Conservation (phyloP, 257 asterid genomes). For the Solanum etuberosum region DNA sequence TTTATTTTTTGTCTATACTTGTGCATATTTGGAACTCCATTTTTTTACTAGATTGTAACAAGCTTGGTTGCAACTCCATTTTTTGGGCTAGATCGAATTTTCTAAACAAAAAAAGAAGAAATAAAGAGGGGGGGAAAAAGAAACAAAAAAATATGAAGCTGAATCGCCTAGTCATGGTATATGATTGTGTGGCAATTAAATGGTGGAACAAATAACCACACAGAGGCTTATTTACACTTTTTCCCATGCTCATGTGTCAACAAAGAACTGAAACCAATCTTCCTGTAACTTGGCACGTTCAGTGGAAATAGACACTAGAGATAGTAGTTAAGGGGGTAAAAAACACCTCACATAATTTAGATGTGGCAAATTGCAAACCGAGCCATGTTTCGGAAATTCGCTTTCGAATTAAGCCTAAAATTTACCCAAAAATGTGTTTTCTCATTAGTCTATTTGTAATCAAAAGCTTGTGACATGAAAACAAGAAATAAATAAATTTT, state of each 20-base stretch:
- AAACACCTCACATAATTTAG: background rate
- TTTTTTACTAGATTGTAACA: background rate
- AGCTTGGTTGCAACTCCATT: background rate
- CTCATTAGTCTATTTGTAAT: background rate
- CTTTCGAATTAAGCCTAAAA: background rate
- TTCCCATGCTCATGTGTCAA: background rate
- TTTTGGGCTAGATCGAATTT: background rate
- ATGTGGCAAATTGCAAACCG: background rate
- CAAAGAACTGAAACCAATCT: background rate
- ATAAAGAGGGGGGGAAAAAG: background rate
- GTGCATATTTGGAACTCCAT: background rate
- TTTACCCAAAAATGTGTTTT: background rate
- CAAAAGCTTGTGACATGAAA: background rate
- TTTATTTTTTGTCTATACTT: background rate
- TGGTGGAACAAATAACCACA: background rate
- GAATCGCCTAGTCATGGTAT: background rate
- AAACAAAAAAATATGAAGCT: background rate
- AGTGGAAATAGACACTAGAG: background rate
- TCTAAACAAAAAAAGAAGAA: background rate
- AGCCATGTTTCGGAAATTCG: background rate
- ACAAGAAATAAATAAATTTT: background rate
- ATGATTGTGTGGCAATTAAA: background rate
- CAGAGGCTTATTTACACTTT: background rate
- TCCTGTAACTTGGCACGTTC: background rate
- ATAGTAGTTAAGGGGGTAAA: background rate